phyloP scores from a whole-genome alignment of 208 protist species.

The Phytomonas francai region DNA sequence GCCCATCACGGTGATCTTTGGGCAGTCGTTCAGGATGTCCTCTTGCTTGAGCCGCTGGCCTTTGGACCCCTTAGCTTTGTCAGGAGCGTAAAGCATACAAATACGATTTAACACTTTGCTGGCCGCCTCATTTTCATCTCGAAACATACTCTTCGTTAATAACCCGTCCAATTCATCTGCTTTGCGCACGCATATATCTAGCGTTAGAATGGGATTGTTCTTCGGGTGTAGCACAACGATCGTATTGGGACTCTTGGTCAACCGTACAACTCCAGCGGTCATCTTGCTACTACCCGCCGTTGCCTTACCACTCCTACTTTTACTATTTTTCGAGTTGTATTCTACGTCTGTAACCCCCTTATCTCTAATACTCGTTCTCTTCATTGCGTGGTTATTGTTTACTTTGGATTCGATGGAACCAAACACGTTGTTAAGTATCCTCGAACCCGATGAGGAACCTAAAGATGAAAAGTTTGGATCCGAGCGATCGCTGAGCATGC shows the following conservation, averaged over 20 bases:
- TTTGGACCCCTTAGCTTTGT: conserved; percentile 16
- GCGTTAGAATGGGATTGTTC: conserved; percentile 24
- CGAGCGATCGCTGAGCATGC: not conserved
- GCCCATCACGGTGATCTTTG: conserved; percentile 39
- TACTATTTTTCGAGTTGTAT: not conserved
- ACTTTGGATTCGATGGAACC: not conserved
- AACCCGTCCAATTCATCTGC: not conserved
- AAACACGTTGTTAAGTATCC: not conserved
- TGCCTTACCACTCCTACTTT: not conserved
- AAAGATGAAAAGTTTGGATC: not conserved
- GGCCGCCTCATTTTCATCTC: conserved; percentile 47
- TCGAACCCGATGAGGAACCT: not conserved
- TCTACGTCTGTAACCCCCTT: not conserved
- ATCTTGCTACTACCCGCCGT: not conserved
- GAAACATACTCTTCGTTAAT: conserved; percentile 64
- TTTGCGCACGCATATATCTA: conserved; percentile 30
- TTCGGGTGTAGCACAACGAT: conserved; percentile 24
- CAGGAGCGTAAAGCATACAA: conserved; percentile 35
- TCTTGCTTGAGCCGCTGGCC: conserved; percentile 19
- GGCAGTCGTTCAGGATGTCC: conserved; percentile 41
- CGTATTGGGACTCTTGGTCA: conserved; percentile 24
- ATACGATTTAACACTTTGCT: conserved; percentile 70
- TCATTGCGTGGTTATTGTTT: not conserved
- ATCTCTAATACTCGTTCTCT: not conserved
- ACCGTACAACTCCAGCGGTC: conserved; percentile 7